Evolutionary conservation across 257 asterid genomes (phyloP), one percentile per base, ranked within the genome.

Genomic region (Buddleja alternifolia): DNA sequence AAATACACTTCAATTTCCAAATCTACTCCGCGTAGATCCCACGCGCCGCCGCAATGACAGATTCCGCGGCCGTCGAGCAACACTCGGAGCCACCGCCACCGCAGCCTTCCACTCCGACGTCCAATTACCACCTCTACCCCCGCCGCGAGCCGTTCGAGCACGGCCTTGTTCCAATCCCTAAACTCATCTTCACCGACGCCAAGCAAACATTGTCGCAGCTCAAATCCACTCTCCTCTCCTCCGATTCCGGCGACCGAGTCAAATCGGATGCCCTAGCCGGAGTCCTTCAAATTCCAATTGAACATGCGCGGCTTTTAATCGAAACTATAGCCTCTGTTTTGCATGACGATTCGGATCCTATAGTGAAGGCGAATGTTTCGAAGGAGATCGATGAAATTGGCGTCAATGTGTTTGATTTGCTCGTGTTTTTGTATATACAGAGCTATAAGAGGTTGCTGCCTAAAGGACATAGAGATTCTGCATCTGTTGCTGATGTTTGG

Each of bases 401-500:
- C 56, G 95, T 87, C 21, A 75, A 84, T 74, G 90, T 79, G 57
- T 89, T 71, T 78, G 96, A 92, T 86, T 83, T 92, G 94, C 79
- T 92, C 8, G 62, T 89, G 7, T 89, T 89, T 74, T 40, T 92
- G 82, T 92, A 84, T 59, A 80, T 89, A 63, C 93, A 92, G 83
- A 87, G 84, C 66, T 92, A 92, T 63, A 92, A 87, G 83, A 82
- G 97, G 74, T 68, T 92, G 82, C 82, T 93, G 66, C 98, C 98
- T 2, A 93, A 84, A 70, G 95, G 97, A 24, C 97, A 92, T 37
- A 82, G 60, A 80, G 97, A 92, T 73, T 86, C 96, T n/a, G 98
- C 97, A 7, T 85, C 98, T 7, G 97, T 93, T 7, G 98, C 97
- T 16, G 98, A 92, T 78, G 96, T 92, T 47, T 90, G 97, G 95